Evolutionary conservation across 2,329 filamentous ascomycete species (phyloP), one percentile per base, ranked within the genome.

Genomic region (Hymenoscyphus linearis): DNA sequence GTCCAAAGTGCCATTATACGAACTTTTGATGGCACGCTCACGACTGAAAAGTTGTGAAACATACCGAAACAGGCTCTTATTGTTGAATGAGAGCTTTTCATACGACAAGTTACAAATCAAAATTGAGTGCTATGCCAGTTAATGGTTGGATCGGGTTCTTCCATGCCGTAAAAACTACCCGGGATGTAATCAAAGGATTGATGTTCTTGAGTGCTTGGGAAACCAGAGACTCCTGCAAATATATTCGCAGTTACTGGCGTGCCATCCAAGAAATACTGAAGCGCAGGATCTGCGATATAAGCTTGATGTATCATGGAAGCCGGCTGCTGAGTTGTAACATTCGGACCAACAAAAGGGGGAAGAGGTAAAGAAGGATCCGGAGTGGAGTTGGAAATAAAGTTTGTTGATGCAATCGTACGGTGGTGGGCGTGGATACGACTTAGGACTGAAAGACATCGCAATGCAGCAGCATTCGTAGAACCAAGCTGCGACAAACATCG

Each of bases 151-250:
- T 64, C 63, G 40, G 62, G 60, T 52, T 62, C 60, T n/a, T 64
- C 60, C 52, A 59, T 52, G n/a, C 58, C 59, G 40, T 63, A 65
- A 40, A 63, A 63, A 37, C 61, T 59, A 12, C 64, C 64, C 10
- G 59, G 57, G 13, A 65, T 52, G 22, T 65, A 65, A 31, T 65
- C 62, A 27, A 65, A 65, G 18, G 62, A 60, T 44, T 64, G 55
- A 36, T 65, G 59, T 53, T 65, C 64, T 44, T 65, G 62, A 2
- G 64, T 65, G 34, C 60, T 62, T 47, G 62, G 62, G 44, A 65
- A 65, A 14, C 64, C 62, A 47, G 53, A 60, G 4, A 65, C 55
- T 9, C 60, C 64, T 54, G 64, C 58, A 25, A 64, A 65, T 3
- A 64, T 44, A 55, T 62, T 60, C 4, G n/a, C n/a, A n/a, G 36